Percentiles rank a stretch among this genome's conserved stretches.
Conservation (phyloP, 805 yeast genomes). For the Saturnispora galanensis region DNA sequence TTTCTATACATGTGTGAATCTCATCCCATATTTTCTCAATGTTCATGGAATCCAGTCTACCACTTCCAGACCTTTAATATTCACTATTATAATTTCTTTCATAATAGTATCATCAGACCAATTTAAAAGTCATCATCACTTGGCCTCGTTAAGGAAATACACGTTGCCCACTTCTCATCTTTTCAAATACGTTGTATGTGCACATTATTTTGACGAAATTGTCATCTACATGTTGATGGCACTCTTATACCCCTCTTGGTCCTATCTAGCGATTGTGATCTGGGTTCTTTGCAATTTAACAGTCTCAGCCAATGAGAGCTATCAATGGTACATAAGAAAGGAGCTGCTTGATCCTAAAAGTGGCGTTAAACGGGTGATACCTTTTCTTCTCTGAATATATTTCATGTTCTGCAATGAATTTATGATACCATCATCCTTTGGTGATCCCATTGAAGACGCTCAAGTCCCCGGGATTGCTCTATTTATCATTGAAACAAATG, state of each 20-base stretch:
- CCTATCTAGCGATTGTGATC: slow-evolving; percentile 20
- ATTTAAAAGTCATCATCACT: slow-evolving; percentile 36
- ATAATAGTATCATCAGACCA: slow-evolving; percentile 36
- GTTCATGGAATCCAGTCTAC: background rate
- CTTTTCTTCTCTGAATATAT: slow-evolving; percentile 19
- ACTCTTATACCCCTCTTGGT: slow-evolving; percentile 11
- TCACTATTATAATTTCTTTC: slow-evolving; percentile 20
- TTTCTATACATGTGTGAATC: slow-evolving; percentile 43
- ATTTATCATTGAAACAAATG: too few species aligned
- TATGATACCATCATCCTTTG: too few species aligned
- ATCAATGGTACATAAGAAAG: slow-evolving; percentile 2
- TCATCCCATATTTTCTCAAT: slow-evolving; percentile 19
- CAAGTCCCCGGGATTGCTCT: too few species aligned
- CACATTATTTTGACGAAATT: slow-evolving; percentile 65
- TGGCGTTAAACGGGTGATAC: slow-evolving; percentile 17
- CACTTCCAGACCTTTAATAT: background rate
- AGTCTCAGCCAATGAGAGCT: slow-evolving; percentile 40
- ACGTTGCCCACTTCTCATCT: slow-evolving; percentile 42
- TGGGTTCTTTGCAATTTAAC: slow-evolving; percentile 42
- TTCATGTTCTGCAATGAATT: too few species aligned
- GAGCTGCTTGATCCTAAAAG: background rate
- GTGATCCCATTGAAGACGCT: too few species aligned
- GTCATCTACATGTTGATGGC: slow-evolving; percentile 34
- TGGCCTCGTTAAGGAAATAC: slow-evolving; percentile 45
- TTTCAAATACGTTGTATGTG: slow-evolving; percentile 44